Conservation (phyloP, 352 stramenopile species). For the Globisporangium yorkense region DNA sequence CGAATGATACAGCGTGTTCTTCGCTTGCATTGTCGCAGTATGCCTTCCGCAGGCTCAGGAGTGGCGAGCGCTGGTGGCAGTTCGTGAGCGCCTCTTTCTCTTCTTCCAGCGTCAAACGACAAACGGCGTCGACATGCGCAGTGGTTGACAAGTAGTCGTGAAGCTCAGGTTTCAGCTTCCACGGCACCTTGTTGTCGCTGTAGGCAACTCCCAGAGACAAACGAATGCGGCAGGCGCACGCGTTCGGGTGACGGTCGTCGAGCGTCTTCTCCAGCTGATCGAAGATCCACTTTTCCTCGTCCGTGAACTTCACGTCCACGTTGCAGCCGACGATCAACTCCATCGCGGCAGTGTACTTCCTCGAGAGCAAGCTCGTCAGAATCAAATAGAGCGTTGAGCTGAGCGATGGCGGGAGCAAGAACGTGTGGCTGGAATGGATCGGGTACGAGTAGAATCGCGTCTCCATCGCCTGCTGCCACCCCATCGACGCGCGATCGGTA, state of each 20-base stretch:
- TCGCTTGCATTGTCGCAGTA: slow-evolving; percentile 48
- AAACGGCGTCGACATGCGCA: slow-evolving; percentile 89
- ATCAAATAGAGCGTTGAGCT: slow-evolving; percentile 98
- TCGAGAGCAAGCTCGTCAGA: slow-evolving; percentile 94
- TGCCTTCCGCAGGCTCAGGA: slow-evolving; percentile 66
- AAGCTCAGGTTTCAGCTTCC: slow-evolving; percentile 70
- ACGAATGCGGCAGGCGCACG: slow-evolving; percentile 92
- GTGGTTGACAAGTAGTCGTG: slow-evolving; percentile 89
- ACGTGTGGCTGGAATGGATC: slow-evolving; percentile 94
- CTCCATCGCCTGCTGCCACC: slow-evolving; percentile 87
- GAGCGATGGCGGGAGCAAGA: slow-evolving; percentile 94
- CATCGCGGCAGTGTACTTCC: slow-evolving; percentile 94
- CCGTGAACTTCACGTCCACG: slow-evolving; percentile 93
- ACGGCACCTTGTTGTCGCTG: slow-evolving; percentile 89
- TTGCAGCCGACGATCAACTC: slow-evolving; percentile 95
- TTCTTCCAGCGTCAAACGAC: slow-evolving; percentile 91
- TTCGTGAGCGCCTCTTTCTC: slow-evolving; percentile 89
- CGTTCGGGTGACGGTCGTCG: slow-evolving; percentile 94
- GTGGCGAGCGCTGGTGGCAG: slow-evolving; percentile 57
- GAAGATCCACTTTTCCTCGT: slow-evolving; percentile 97
- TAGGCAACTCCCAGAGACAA: slow-evolving; percentile 87
- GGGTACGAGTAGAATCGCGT: slow-evolving; percentile 97
- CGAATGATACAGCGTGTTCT: slow-evolving; percentile 20
- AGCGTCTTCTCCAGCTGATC: slow-evolving; percentile 93
- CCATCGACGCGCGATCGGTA: slow-evolving; percentile 65